Percentiles rank a stretch among this genome's conserved stretches.
These are phyloP conservation scores for Garcia nutans DNA, from an alignment of 345 rosid species.

Conservation along the genomic window DNA sequence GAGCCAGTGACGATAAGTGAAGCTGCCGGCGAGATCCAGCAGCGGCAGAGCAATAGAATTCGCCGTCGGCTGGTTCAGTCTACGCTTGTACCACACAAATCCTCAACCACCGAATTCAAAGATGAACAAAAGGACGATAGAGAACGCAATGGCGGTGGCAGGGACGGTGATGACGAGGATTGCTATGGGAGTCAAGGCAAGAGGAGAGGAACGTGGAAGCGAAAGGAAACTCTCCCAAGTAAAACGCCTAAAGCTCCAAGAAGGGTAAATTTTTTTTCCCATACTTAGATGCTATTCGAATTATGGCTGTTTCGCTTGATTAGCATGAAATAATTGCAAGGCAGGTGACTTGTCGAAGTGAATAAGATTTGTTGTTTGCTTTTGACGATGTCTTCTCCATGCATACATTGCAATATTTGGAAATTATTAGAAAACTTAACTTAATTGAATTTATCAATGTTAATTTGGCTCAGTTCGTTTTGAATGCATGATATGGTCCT, in stretches of 20 bases:
- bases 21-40: slow-evolving; percentile 8
- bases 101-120: slow-evolving; percentile 34
- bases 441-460: not conserved
- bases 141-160: slow-evolving; percentile 22
- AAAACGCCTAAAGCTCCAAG: slow-evolving; percentile 46
- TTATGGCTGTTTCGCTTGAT: not conserved
- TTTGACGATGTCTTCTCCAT: not conserved
- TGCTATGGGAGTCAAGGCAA: slow-evolving; percentile 56
- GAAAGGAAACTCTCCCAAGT: slow-evolving; percentile 42
- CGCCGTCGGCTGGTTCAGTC: slow-evolving; percentile 80
- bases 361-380: not conserved
- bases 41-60: slow-evolving; percentile 36
- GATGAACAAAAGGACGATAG: slow-evolving; percentile 30
- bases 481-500: not conserved
- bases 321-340: not conserved
- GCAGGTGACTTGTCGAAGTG: not conserved
- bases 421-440: not conserved
- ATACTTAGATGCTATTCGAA: no score
- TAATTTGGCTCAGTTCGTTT: not conserved
- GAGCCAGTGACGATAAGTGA: not conserved
- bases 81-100: slow-evolving; percentile 55
- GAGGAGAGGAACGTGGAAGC: slow-evolving; percentile 49
- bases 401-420: not conserved
- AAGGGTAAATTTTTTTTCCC: slow-evolving; percentile 38
- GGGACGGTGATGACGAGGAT: slow-evolving; percentile 44